Evolutionary conservation across 2,329 filamentous ascomycete species (phyloP).

Genomic region (Aureobasidium leucospermi): DNA sequence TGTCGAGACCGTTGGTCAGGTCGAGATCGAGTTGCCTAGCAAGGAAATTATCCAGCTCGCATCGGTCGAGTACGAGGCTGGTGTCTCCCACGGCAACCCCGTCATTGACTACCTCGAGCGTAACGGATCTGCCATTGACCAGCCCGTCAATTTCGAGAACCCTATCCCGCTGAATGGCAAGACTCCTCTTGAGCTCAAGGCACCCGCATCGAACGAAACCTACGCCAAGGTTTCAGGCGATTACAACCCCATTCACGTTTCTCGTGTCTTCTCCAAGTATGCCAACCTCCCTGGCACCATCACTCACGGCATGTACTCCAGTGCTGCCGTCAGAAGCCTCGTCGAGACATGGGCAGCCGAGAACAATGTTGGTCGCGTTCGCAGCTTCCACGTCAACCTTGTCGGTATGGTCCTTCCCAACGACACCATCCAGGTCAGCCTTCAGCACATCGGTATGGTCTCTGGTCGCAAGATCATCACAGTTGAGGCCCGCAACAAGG

Average conservation of each 20-base stretch:
- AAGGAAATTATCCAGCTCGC: constrained; percentile 97
- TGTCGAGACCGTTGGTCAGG: constrained; percentile 86
- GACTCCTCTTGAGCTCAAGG: constrained; percentile 78
- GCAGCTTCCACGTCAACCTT: constrained; percentile 92
- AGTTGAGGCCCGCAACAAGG: constrained; percentile 90
- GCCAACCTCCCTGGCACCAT: constrained; percentile 95
- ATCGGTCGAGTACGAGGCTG: constrained; percentile 92
- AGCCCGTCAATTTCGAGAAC: constrained; percentile 96
- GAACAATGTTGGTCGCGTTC: constrained; percentile 94
- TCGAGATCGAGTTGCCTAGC: constrained; percentile 86
- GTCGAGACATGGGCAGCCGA: constrained; percentile 99
- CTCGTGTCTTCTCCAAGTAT: constrained; percentile 90
- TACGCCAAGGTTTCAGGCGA: constrained; percentile 97
- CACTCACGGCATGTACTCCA: constrained; percentile 99
- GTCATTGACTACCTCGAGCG: constrained; percentile 94
- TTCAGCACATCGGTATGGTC: constrained; percentile 97
- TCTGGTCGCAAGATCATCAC: constrained; percentile 98
- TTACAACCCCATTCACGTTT: constrained; percentile 98
- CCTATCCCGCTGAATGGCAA: constrained; percentile 91
- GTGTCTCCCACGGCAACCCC: constrained; percentile 87
- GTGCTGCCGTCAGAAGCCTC: constrained; percentile 87
- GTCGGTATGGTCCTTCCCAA: constrained; percentile 99
- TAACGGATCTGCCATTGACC: constrained; percentile 85
- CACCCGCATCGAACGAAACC: constrained; percentile 92
- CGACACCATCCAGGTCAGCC: constrained; percentile 87